Conservation (phyloP, 306 rosid genomes). For the Prunus mira region DNA sequence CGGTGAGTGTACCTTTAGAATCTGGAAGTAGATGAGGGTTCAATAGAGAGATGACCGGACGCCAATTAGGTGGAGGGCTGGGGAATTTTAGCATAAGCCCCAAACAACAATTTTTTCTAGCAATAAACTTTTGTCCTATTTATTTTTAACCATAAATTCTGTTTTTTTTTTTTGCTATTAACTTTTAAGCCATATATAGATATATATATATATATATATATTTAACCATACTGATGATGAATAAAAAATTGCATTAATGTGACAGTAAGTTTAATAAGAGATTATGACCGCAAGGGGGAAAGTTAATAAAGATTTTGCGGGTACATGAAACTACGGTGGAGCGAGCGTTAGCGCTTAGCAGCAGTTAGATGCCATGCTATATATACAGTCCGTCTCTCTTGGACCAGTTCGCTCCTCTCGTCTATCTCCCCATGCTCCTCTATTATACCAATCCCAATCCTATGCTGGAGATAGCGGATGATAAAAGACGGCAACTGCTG, state of each 20-base stretch:
- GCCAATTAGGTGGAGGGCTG: not conserved
- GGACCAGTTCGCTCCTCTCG: conserved; percentile 28
- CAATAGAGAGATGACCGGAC: not conserved
- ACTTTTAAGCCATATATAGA: no score
- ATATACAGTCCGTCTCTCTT: conserved; percentile 28
- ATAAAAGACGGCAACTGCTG: not conserved
- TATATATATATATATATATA: no score
- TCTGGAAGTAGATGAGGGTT: not conserved
- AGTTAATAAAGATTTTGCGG: no score
- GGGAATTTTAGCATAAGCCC: not conserved
- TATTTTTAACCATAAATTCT: no score
- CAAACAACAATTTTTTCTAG: not conserved
- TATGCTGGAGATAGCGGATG: not conserved
- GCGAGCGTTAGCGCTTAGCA: not conserved
- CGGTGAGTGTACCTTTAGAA: not conserved
- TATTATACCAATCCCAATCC: not conserved
- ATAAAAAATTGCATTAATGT: no score
- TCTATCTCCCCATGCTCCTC: conserved; percentile 18
- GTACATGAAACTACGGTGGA: not conserved
- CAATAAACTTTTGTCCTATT: no score
- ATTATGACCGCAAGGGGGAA: no score
- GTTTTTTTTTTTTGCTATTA: no score
- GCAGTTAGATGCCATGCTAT: not conserved
- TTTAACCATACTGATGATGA: no score
- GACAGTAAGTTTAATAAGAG: not conserved